Base-by-base conservation (phyloP, 306 rosid genomes). In the Acmispon strigosus region DNA sequence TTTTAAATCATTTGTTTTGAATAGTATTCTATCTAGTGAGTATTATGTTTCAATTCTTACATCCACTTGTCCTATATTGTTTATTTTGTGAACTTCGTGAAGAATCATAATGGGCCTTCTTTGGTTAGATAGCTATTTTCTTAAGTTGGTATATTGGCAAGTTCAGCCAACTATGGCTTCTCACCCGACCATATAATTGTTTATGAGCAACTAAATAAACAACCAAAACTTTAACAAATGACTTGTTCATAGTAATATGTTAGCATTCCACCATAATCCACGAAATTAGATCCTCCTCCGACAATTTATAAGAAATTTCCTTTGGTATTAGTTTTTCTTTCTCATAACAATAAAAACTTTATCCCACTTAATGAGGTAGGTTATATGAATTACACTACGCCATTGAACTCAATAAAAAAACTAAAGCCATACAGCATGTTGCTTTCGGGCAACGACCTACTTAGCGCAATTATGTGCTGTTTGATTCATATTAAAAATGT, bases 71-170 rank as follows among this genome's bases (percentile, higher is more conserved):
- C 34, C 43, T 19, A 70, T 19, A 70, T 72, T 43, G 58, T 59
- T 70, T 66, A 63, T 62, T 74, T 2, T 34, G 76, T 34, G 75
- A 72, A 68, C 82, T 57, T 77, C 62, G 76, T 32, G 50, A 76
- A 71, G 73, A 61, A 79, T 76, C 79, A 69, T 82, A 43, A 69
- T 76, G 85, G 78, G 45, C 67, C 65, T 79, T 47, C 63, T 52
- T 58, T 72, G 84, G 94, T 88, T 75, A 77, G 86, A 79, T 83
- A 69, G 80, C 89, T 77, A 82, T 80, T 87, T 82, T 87, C 84
- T 87, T 55, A 79, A 79, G 93, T 83, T 83, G 94, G 87, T 90
- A 42, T 83, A 67, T 66, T 60, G 91, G 88, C 91, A 81, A 83
- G 80, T 77, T 84, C 80, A 78, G 52, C 84, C 76, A 84, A 86